Evolutionary conservation across 306 rosid genomes (phyloP).

Genomic region (Arachis stenosperma): DNA sequence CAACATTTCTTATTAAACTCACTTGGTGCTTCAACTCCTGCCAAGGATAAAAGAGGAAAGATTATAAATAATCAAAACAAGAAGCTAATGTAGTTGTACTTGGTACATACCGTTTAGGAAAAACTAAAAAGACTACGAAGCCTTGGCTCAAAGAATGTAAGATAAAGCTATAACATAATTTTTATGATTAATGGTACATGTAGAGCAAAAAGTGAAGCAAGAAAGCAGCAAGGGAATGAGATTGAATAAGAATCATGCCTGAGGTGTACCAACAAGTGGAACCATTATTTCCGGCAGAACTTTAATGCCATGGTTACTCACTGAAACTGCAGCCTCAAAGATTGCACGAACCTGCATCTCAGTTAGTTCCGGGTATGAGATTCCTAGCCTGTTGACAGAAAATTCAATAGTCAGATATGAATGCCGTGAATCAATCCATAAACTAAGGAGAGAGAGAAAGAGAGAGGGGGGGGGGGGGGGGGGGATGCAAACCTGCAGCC

Average conservation of each 20-base stretch:
- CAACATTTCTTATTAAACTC: slow-evolving; percentile 65
- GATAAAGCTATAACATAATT: no score
- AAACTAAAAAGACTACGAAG: no score
- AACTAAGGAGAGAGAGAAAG: neutral
- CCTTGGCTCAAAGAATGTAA: no score
- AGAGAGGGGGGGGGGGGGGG: neutral
- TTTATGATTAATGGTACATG: neutral
- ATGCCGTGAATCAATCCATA: slow-evolving; percentile 2
- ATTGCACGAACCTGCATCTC: slow-evolving; percentile 96
- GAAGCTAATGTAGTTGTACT: neutral
- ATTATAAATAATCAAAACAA: neutral
- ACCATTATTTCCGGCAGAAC: slow-evolving; percentile 98
- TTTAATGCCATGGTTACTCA: slow-evolving; percentile 64
- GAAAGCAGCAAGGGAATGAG: neutral
- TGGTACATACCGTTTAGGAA: neutral
- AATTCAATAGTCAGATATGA: slow-evolving; percentile 28
- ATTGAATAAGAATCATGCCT: slow-evolving; percentile 57
- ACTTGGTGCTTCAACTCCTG: slow-evolving; percentile 90
- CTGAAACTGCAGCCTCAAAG: slow-evolving; percentile 86
- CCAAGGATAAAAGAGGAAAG: neutral
- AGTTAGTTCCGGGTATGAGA: slow-evolving; percentile 90
- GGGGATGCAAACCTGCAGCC: slow-evolving; percentile 81
- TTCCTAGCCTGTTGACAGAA: slow-evolving; percentile 70
- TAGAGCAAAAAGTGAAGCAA: slow-evolving; percentile 21
- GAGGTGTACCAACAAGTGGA: slow-evolving; percentile 96